Percentiles rank a stretch among this genome's conserved stretches.
Evolutionary conservation across 176 grass and related monocot species (phyloP).

Genomic region (Leersia perrieri): DNA sequence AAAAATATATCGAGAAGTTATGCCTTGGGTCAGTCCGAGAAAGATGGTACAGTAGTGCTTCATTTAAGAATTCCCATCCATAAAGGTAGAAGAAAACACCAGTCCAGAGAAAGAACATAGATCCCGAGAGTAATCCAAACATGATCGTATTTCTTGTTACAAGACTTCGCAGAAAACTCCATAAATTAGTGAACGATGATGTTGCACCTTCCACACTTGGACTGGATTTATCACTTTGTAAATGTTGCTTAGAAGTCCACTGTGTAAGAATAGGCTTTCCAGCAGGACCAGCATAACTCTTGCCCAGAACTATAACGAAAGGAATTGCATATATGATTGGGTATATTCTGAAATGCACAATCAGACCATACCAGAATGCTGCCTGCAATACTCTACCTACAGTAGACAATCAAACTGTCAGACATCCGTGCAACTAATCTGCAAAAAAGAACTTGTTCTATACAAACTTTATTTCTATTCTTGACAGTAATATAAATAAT

Average conservation of each 20-base stretch:
- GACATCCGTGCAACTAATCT: not conserved
- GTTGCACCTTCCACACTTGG: constrained; percentile 32
- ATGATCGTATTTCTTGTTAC: constrained; percentile 58
- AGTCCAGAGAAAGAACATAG: constrained; percentile 74
- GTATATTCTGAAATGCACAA: constrained; percentile 95
- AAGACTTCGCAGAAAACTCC: constrained; percentile 45
- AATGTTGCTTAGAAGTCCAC: constrained; percentile 49
- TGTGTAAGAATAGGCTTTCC: constrained; percentile 50
- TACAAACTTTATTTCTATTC: not conserved
- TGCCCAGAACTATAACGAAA: constrained; percentile 75
- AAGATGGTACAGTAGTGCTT: constrained; percentile 92
- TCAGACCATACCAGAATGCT: constrained; percentile 88
- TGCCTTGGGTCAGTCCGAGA: constrained; percentile 90
- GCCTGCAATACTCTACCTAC: constrained; percentile 77
- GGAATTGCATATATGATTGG: constrained; percentile 89
- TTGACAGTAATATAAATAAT: not conserved
- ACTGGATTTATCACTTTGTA: constrained; percentile 2
- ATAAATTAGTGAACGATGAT: constrained; percentile 14
- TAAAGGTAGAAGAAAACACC: constrained; percentile 78
- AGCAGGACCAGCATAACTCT: constrained; percentile 33
- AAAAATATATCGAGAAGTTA: constrained; percentile 97
- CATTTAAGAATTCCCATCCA: constrained; percentile 91
- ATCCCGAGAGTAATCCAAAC: constrained; percentile 77
- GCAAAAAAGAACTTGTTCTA: not conserved
- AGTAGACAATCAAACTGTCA: constrained; percentile 37